These are phyloP conservation scores for Alnus glutinosa DNA, from an alignment of 306 rosid genomes.

Conservation along the genomic window DNA sequence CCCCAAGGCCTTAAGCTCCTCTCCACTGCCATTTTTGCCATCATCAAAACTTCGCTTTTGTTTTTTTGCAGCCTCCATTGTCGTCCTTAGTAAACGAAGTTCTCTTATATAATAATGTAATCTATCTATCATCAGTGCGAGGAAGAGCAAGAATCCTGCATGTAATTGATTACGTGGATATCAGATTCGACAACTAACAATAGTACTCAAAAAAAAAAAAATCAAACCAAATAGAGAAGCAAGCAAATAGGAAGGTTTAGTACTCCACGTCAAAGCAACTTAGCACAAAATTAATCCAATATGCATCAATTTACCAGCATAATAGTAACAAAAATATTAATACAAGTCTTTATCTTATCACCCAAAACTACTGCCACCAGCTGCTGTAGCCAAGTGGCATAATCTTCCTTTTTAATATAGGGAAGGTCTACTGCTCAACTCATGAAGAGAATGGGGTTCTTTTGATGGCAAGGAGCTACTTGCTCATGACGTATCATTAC, in stretches of 20 bases:
- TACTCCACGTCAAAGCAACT: no score
- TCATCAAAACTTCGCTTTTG: slow-evolving; percentile 74
- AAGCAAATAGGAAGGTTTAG: neutral
- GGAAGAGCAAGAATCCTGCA: slow-evolving; percentile 86
- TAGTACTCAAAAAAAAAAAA: neutral
- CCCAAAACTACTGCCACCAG: no score
- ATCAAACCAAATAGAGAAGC: neutral
- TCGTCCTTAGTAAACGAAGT: slow-evolving; percentile 79
- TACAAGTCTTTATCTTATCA: no score
- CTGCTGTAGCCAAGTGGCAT: no score
- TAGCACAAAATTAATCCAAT: no score
- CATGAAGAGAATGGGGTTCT: no score
- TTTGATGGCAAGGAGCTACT: neutral
- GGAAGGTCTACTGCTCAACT: no score
- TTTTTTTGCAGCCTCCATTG: slow-evolving; percentile 90
- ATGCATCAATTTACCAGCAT: no score
- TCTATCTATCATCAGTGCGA: slow-evolving; percentile 83
- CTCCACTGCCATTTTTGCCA: slow-evolving; percentile 47
- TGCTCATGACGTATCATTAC: neutral
- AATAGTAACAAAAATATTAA: no score
- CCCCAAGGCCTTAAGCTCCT: slow-evolving; percentile 55
- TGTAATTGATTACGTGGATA: slow-evolving; percentile 1
- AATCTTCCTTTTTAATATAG: no score
- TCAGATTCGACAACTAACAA: slow-evolving; percentile 19
- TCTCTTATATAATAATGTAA: slow-evolving; percentile 90